Conservation (phyloP, 352 stramenopile species). For the Phytophthora europaea region DNA sequence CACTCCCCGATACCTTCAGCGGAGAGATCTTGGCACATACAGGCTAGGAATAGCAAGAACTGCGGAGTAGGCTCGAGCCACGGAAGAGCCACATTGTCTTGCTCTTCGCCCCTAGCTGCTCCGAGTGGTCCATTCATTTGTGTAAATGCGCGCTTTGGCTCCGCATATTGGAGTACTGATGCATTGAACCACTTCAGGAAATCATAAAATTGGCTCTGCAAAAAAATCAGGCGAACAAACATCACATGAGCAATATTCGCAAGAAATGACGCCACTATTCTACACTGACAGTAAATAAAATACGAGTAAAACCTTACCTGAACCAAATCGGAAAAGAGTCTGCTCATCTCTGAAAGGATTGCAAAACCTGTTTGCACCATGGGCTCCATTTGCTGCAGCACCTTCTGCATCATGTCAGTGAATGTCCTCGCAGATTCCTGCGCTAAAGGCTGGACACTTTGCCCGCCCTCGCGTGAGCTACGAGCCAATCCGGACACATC, state of each 20-base stretch:
- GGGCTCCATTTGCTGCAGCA: slow-evolving; percentile 82
- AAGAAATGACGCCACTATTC: background rate
- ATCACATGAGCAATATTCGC: background rate
- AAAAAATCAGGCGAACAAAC: background rate
- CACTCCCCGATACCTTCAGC: slow-evolving; percentile 76
- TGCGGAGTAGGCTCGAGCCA: slow-evolving; percentile 71
- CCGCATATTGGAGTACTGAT: slow-evolving; percentile 71
- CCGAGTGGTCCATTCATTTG: background rate
- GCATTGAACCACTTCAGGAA: slow-evolving; percentile 88
- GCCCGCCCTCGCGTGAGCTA: slow-evolving; percentile 35
- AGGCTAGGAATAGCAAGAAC: slow-evolving; percentile 81
- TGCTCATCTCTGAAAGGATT: slow-evolving; percentile 78
- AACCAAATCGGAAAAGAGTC: slow-evolving; percentile 81
- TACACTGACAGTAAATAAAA: background rate
- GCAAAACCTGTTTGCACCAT: slow-evolving; percentile 73
- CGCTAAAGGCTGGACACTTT: slow-evolving; percentile 66
- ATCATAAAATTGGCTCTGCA: slow-evolving; percentile 77
- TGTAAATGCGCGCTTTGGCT: slow-evolving; percentile 71
- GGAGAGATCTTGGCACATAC: slow-evolving; percentile 72
- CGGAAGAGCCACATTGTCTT: slow-evolving; percentile 52
- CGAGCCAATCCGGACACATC: slow-evolving; percentile 52
- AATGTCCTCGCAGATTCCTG: slow-evolving; percentile 66
- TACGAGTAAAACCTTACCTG: slow-evolving; percentile 48
- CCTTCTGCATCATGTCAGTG: slow-evolving; percentile 82
- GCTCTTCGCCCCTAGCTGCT: slow-evolving; percentile 18